These are phyloP conservation scores for Gryganskiella cystojenkinii DNA, from an alignment of 192 early-diverging fungal genomes.

Conservation along the genomic window DNA sequence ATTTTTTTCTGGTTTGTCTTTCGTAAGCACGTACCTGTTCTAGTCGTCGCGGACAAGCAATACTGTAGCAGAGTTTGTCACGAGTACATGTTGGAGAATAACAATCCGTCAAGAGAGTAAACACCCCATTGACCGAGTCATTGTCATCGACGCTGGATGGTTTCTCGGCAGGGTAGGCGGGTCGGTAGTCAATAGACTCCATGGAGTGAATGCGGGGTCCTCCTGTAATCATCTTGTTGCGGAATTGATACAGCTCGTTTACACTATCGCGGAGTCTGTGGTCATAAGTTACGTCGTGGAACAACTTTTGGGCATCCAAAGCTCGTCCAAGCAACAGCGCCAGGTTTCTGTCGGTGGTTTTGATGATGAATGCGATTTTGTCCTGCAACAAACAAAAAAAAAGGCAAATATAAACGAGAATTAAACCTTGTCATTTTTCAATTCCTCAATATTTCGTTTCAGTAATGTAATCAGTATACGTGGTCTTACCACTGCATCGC, in stretches of 20 bases:
- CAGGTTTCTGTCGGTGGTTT: slow-evolving; percentile 87
- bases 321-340: slow-evolving; percentile 89
- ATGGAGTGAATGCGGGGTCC: slow-evolving; percentile 42
- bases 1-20: no score
- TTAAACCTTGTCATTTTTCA: no score
- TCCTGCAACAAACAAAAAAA: slow-evolving; percentile 55
- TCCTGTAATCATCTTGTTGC: slow-evolving; percentile 54
- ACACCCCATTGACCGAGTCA: slow-evolving; percentile 83
- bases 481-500: slow-evolving; percentile 82
- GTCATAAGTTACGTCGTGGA: slow-evolving; percentile 92
- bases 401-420: background rate
- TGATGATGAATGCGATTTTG: slow-evolving; percentile 80
- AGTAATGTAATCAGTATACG: background rate
- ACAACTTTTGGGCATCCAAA: slow-evolving; percentile 89
- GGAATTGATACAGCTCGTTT: slow-evolving; percentile 87
- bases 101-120: slow-evolving; percentile 90
- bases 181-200: slow-evolving; percentile 28
- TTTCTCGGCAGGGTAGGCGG: slow-evolving; percentile 15
- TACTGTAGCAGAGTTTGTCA: slow-evolving; percentile 89
- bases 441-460: no score
- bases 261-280: slow-evolving; percentile 88
- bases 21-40: slow-evolving; percentile 63
- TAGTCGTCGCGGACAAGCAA: slow-evolving; percentile 83
- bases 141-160: slow-evolving; percentile 31
- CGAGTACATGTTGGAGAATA: slow-evolving; percentile 93